phyloP scores from a whole-genome alignment of 116 monocot species.

The Dioscorea cayenensis region DNA sequence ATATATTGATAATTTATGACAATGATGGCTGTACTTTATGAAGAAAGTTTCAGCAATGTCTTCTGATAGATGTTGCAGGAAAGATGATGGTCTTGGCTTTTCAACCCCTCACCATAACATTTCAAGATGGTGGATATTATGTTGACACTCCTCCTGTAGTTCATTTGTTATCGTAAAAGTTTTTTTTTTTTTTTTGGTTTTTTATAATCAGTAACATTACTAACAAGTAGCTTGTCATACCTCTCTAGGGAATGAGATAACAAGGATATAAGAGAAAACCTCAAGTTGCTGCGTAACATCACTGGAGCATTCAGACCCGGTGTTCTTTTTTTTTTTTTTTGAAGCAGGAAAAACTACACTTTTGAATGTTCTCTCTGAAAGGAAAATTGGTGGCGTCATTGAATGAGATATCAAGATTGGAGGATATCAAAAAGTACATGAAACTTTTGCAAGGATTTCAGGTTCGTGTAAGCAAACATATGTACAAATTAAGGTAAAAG shows the following conservation, averaged over 20 bases:
- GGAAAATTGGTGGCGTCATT: conserved; percentile 71
- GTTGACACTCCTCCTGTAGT: conserved; percentile 70
- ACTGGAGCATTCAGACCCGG: conserved; percentile 76
- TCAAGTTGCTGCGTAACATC: conserved; percentile 68
- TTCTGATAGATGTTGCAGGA: conserved; percentile 6
- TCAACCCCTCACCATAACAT: conserved; percentile 60
- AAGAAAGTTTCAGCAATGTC: too few relatives aligned
- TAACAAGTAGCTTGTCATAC: not conserved
- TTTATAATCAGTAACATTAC: not conserved
- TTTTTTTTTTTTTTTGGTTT: not conserved
- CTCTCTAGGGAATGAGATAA: conserved; percentile 60
- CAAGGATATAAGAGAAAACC: conserved; percentile 49
- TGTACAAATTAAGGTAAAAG: conserved; percentile 83
- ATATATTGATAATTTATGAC: too few relatives aligned
- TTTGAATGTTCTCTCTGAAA: conserved; percentile 78
- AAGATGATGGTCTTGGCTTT: conserved; percentile 76
- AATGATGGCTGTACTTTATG: not conserved
- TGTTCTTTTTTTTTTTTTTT: conserved; percentile 54
- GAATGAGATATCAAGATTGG: conserved; percentile 79
- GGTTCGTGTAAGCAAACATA: conserved; percentile 84
- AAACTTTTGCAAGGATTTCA: conserved; percentile 80
- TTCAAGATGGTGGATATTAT: conserved; percentile 65
- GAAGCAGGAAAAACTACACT: conserved; percentile 90
- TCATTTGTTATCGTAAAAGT: not conserved
- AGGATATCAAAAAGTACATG: conserved; percentile 73